Evolutionary conservation across 768 basidiomycete species (phyloP).

Genomic region (Lentinula sp.): DNA sequence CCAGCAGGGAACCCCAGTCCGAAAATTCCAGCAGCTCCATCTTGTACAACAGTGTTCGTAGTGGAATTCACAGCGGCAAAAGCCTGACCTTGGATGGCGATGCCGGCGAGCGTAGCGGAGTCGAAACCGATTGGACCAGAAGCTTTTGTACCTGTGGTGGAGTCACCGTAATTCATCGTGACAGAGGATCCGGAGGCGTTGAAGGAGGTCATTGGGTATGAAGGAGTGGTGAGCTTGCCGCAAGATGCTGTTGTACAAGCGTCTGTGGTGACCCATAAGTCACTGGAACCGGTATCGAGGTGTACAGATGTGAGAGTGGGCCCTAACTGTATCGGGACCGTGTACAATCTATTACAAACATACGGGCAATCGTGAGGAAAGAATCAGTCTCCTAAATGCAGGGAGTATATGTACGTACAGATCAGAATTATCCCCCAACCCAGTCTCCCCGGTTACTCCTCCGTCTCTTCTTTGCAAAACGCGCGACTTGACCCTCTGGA

Average conservation of each 20-base stretch:
- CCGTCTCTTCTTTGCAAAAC: constrained; percentile 8
- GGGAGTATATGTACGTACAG: constrained; percentile 24
- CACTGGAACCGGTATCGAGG: constrained; percentile 64
- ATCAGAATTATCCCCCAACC: constrained; percentile 30
- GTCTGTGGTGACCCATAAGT: constrained; percentile 61
- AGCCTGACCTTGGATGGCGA: constrained; percentile 42
- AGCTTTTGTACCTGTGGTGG: constrained; percentile 56
- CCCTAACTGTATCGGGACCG: constrained; percentile 29
- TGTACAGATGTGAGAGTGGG: constrained; percentile 29
- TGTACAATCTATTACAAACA: constrained; percentile 22
- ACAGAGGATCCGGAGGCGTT: constrained; percentile 30
- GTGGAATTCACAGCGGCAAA: constrained; percentile 57
- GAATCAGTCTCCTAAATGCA: neutral
- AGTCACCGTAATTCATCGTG: constrained; percentile 58
- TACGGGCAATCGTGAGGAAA: too few species aligned
- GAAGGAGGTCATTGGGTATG: constrained; percentile 36
- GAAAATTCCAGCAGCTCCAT: constrained; percentile 55
- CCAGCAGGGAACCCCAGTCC: constrained; percentile 65
- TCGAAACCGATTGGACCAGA: constrained; percentile 50
- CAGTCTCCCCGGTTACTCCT: constrained; percentile 25
- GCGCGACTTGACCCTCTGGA: neutral
- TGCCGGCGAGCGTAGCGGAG: constrained; percentile 45
- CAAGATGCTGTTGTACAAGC: constrained; percentile 38
- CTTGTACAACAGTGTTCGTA: constrained; percentile 48
- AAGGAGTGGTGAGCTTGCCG: constrained; percentile 24